phyloP scores from a whole-genome alignment of 257 asterid genomes.

The Solanum corneliomulleri region DNA sequence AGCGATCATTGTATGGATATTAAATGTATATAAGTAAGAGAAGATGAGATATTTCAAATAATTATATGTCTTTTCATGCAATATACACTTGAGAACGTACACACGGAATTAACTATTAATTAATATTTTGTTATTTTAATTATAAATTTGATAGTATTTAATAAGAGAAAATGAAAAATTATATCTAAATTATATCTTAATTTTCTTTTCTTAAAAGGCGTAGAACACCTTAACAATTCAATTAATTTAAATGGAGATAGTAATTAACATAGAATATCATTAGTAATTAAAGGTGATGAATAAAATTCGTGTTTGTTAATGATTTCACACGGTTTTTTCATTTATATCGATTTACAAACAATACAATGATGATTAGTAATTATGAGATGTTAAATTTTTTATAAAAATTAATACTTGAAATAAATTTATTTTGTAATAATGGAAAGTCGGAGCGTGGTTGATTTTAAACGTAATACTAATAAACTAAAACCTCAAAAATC shows the following conservation, averaged over 20 bases:
- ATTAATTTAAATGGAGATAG: too few species aligned
- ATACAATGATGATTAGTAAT: background rate
- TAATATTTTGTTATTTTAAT: too few species aligned
- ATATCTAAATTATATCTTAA: too few species aligned
- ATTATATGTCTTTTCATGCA: background rate
- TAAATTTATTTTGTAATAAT: background rate
- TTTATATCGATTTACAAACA: background rate
- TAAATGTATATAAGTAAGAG: too few species aligned
- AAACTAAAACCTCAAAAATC: background rate
- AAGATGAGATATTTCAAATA: too few species aligned
- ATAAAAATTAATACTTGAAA: background rate
- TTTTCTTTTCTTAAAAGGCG: too few species aligned
- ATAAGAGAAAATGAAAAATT: too few species aligned
- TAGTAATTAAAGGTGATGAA: background rate
- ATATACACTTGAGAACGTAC: background rate
- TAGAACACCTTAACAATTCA: too few species aligned
- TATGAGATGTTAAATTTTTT: background rate
- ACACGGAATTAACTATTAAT: too few species aligned
- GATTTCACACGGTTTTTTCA: background rate
- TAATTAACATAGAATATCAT: too few species aligned
- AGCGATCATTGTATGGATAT: too few species aligned
- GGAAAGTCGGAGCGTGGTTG: background rate
- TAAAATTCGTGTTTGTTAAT: background rate
- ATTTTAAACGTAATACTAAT: background rate
- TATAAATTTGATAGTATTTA: too few species aligned